Conservation (phyloP, 2,329 filamentous ascomycete genomes). For the Shiraia sp. region DNA sequence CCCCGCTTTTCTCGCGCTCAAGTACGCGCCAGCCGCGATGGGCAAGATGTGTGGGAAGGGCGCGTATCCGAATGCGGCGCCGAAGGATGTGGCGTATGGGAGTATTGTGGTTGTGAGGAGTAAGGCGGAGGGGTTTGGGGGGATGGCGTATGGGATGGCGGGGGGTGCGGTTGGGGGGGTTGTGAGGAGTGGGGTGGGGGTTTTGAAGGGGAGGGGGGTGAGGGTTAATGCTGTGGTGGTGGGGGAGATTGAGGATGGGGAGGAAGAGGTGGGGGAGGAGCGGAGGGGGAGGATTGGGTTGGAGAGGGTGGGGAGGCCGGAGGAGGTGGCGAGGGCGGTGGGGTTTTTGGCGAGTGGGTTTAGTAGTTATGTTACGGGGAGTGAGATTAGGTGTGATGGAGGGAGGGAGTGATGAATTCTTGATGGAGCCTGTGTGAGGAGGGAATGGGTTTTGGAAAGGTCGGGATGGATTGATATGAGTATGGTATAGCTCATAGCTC, state of each 20-base stretch:
- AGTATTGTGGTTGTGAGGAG: slow-evolving; percentile 65
- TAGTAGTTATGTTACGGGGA: slow-evolving; percentile 64
- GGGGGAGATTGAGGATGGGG: slow-evolving; percentile 53
- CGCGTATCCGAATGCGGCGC: slow-evolving; percentile 63
- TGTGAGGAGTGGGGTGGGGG: slow-evolving; percentile 61
- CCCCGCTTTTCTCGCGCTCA: slow-evolving; percentile 67
- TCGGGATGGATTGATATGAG: too few relatives aligned
- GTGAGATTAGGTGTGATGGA: slow-evolving; percentile 66
- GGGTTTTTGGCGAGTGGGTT: slow-evolving; percentile 67
- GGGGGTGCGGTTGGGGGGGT: slow-evolving; percentile 65
- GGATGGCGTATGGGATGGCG: slow-evolving; percentile 63
- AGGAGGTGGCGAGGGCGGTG: slow-evolving; percentile 63
- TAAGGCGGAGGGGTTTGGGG: slow-evolving; percentile 61
- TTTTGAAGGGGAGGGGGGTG: slow-evolving; percentile 61
- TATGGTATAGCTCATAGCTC: slow-evolving; percentile 31
- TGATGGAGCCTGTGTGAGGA: slow-evolving; percentile 42
- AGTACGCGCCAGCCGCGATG: slow-evolving; percentile 68
- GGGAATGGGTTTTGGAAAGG: background rate
- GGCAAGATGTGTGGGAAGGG: slow-evolving; percentile 60
- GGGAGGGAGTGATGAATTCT: slow-evolving; percentile 54
- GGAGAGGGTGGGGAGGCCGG: slow-evolving; percentile 60
- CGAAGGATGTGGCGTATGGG: slow-evolving; percentile 64
- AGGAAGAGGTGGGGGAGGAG: slow-evolving; percentile 53
- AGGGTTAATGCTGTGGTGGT: slow-evolving; percentile 60
- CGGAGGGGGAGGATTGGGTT: slow-evolving; percentile 60